Percentiles rank a stretch among this genome's conserved stretches.
phyloP scores from a whole-genome alignment of 305 asterid species.

The Solanum hybrid region DNA sequence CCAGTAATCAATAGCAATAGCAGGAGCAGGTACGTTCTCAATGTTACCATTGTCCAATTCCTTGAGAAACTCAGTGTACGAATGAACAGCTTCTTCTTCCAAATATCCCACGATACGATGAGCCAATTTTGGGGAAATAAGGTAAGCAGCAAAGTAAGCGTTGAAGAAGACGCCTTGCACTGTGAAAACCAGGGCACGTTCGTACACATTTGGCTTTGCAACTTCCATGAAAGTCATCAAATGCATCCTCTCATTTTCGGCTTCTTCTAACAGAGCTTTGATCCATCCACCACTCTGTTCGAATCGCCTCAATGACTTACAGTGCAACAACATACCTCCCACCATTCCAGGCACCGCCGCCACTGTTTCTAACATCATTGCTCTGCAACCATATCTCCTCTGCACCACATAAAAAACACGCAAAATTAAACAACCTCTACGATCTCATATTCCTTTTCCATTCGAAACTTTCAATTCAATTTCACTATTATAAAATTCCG shows the following conservation, averaged over 20 bases:
- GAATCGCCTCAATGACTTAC: conserved; percentile 34
- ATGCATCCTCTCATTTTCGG: conserved; percentile 48
- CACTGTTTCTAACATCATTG: conserved; percentile 44
- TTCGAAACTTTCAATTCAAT: neutral
- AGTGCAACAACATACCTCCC: conserved; percentile 37
- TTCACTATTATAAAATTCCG: neutral
- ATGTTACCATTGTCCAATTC: conserved; percentile 73
- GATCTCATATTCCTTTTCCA: neutral
- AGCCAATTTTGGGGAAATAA: conserved; percentile 52
- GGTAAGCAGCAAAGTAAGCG: conserved; percentile 42
- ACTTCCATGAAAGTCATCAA: conserved; percentile 57
- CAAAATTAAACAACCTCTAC: neutral
- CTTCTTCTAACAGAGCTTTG: conserved; percentile 41
- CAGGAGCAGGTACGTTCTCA: conserved; percentile 55
- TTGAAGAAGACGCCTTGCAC: conserved; percentile 64
- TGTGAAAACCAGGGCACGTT: conserved; percentile 46
- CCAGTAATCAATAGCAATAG: conserved; percentile 74
- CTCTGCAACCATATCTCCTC: conserved; percentile 40
- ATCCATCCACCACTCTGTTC: conserved; percentile 61
- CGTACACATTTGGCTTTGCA: conserved; percentile 40
- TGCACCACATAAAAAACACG: neutral
- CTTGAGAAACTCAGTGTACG: conserved; percentile 59
- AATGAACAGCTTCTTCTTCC: conserved; percentile 55
- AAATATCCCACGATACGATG: conserved; percentile 63
- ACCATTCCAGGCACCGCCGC: conserved; percentile 52